phyloP scores from a whole-genome alignment of 208 protist species.

The Endotrypanum monterogeii region DNA sequence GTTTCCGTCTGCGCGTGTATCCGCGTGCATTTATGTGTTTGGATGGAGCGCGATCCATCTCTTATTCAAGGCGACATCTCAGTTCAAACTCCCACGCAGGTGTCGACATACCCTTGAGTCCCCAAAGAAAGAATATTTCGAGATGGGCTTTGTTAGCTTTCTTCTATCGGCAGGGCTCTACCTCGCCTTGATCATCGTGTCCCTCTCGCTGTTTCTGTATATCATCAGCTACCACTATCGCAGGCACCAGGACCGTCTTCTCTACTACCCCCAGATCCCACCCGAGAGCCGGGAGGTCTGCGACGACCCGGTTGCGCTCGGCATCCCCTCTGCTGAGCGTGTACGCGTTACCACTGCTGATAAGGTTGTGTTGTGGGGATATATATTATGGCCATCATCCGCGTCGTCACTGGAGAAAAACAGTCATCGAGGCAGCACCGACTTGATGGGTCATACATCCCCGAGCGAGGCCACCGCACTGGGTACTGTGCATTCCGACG shows the following conservation, averaged over 20 bases:
- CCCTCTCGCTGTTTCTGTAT: constrained; percentile 24
- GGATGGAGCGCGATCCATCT: neutral
- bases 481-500: neutral
- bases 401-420: constrained; percentile 14
- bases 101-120: neutral
- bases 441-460: neutral
- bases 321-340: constrained; percentile 59
- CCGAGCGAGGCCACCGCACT: neutral
- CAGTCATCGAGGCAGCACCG: constrained; percentile 1
- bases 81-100: neutral
- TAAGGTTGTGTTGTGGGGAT: constrained; percentile 70
- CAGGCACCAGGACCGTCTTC: constrained; percentile 39
- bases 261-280: constrained; percentile 76
- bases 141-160: constrained; percentile 25
- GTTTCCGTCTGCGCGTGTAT: neutral
- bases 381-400: constrained; percentile 67
- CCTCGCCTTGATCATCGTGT: constrained; percentile 16
- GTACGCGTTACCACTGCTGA: constrained; percentile 69
- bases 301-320: constrained; percentile 55
- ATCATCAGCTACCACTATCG: constrained; percentile 32
- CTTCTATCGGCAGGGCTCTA: constrained; percentile 20
- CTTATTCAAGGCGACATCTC: neutral
- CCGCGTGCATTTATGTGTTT: neutral
- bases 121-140: neutral
- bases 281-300: constrained; percentile 55